Base-by-base conservation (phyloP, 768 basidiomycete species). In the Holtermannia corniformis region DNA sequence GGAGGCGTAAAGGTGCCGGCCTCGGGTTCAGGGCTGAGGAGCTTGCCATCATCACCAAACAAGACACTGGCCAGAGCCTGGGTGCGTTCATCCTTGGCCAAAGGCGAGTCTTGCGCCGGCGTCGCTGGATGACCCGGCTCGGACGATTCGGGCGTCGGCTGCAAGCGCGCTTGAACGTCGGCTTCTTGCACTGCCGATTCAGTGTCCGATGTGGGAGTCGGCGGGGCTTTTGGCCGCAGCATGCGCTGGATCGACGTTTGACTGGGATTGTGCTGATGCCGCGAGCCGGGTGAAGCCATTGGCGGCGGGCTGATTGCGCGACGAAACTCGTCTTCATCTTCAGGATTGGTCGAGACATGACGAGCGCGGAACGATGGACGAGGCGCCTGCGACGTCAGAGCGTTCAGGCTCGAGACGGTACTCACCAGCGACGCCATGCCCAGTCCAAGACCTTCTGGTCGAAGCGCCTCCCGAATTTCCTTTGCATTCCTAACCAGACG, bases 401-500 rank as follows among this genome's bases (percentile, higher is more conserved):
- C 16, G n/a, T n/a, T n/a, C n/a, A n/a, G 32, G 32, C 16, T 37
- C 32, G 16, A 37, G 16, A 37, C 32, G 32, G 32, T 7, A 37
- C 32, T 37, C 32, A 37, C 32, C 7, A 37, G 32, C 7, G 10
- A 7, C 32, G 32, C 10, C 32, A 7, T 37, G 7, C 10, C 10
- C 32, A 37, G 16, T 16, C 16, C 32, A 16, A 49, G 47, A 24
- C 41, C 37, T 3, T 7, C 48, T 1, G 48, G 52, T 44, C 62
- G 51, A 21, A 64, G 41, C 2, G 55, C 66, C 46, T 60, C 51
- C 32, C 67, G 28, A 41, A 65, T 64, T 20, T 49, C 49, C 37
- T 62, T 60, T 3, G 67, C 67, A 40, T 59, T 63, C 14, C 44
- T 25, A 19, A 68, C 64, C 37, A 68, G 45, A 19, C 57, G 61